These are phyloP conservation scores for Verticillium alfalfae DNA, from an alignment of 2,329 filamentous ascomycete species.

Conservation along the genomic window DNA sequence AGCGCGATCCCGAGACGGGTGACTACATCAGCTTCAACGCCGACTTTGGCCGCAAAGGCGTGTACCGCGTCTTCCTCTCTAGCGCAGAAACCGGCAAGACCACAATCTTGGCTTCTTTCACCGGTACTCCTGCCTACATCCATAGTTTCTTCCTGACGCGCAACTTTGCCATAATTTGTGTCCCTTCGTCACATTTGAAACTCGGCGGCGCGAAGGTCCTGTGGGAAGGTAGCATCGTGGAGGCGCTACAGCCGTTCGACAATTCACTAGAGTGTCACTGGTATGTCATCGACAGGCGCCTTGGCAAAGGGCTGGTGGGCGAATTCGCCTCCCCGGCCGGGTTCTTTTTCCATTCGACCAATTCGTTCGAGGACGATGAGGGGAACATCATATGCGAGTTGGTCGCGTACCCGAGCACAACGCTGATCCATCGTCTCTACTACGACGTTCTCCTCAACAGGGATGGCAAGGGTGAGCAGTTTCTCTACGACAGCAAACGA, in stretches of 20 bases:
- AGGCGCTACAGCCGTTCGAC: constrained; percentile 62
- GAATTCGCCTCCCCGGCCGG: constrained; percentile 62
- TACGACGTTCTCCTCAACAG: constrained; percentile 60
- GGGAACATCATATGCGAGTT: constrained; percentile 60
- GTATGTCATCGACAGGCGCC: constrained; percentile 67
- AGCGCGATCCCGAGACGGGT: constrained; percentile 65
- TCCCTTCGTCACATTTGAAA: constrained; percentile 61
- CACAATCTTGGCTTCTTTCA: constrained; percentile 64
- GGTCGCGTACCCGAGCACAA: constrained; percentile 55
- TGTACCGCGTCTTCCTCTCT: constrained; percentile 67
- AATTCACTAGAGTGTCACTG: constrained; percentile 52
- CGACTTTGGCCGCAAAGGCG: constrained; percentile 46
- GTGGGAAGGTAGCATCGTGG: constrained; percentile 62
- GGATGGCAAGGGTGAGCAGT: constrained; percentile 36
- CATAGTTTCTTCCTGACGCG: constrained; percentile 74
- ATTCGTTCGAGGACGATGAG: constrained; percentile 61
- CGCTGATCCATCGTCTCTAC: constrained; percentile 63
- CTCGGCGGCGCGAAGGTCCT: constrained; percentile 54
- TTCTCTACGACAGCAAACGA: constrained; percentile 32
- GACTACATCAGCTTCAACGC: constrained; percentile 81
- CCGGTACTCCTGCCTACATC: constrained; percentile 61
- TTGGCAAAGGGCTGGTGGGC: constrained; percentile 57
- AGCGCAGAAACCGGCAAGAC: constrained; percentile 61
- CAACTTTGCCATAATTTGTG: constrained; percentile 66
- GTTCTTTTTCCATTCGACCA: constrained; percentile 77